Evolutionary conservation across 2,329 filamentous ascomycete genomes (phyloP), one percentile per base, ranked within the genome.

Genomic region (Allantophomopsis lycopodina): DNA sequence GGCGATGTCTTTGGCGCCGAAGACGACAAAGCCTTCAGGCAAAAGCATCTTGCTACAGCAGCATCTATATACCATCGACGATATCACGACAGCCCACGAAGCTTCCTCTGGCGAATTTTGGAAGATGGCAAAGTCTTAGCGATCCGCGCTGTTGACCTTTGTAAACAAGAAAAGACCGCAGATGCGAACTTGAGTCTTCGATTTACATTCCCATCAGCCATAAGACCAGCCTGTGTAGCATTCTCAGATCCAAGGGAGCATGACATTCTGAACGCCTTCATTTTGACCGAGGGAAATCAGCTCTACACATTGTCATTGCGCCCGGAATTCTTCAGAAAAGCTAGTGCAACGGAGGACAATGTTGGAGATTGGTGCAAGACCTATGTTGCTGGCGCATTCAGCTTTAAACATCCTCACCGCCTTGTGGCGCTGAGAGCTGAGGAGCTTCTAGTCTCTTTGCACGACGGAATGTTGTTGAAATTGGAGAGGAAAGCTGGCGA

Each of bases 41-140:
- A 72, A 44, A 78, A 74, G 46, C 75, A 83, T 54, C 65, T 95
- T 39, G 85, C 89, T 18, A 79, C 69, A 2, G 75, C 87, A 23
- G 81, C 85, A 20, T 86, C 85, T 2, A 71, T 96, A 41, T 94
- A 85, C 64, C 87, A 94, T 60, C 78, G 91, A 40, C 73, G 74
- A 57, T 73, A 81, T 57, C 76, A 82, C 53, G 68, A 73, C 46
- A 79, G 81, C 46, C 91, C 91, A 32, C 79, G 83, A 55, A 85
- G 76, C 59, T 93, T 96, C 55, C 70, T 94, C 36, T 98, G 91
- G 91, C 76, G 89, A 50, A 71, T 96, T 32, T 63, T 95, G 44
- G 82, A 94, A 53, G 77, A 85, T 51, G 76, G 78, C 53, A 83
- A 74, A 48, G 68, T 86, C 45, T 68, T 98, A 50, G 89, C 91